Evolutionary conservation across 176 grass and related monocot genomes (phyloP).

Genomic region (Oryza australiensis): DNA sequence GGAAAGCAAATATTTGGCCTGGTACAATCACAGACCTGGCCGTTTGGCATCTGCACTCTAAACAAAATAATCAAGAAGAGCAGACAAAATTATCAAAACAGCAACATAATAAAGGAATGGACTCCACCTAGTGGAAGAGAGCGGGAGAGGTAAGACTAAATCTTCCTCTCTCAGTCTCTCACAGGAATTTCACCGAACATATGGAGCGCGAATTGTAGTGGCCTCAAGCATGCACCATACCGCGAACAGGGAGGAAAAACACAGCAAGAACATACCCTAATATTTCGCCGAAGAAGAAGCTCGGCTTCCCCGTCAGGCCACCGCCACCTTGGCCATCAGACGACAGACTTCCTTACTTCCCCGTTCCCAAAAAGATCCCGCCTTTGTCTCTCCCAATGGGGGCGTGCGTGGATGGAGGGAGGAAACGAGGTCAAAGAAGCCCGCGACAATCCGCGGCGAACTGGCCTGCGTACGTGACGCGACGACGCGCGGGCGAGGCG

Average conservation of each 20-base stretch:
- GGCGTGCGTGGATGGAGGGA: background rate
- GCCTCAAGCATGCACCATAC: background rate
- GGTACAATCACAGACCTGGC: background rate
- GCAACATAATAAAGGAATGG: background rate
- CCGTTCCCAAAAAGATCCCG: background rate
- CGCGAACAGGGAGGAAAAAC: background rate
- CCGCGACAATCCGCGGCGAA: slow-evolving; percentile 25
- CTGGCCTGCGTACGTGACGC: background rate
- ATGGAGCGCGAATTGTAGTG: background rate
- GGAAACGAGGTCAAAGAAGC: slow-evolving; percentile 8
- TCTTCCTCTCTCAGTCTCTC: background rate
- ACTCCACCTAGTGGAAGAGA: background rate
- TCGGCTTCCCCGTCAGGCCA: background rate
- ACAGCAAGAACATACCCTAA: background rate
- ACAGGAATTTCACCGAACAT: slow-evolving; percentile 13
- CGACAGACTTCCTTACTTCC: background rate
- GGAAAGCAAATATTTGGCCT: background rate
- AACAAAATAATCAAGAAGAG: background rate
- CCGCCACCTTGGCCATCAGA: background rate
- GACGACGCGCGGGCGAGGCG: slow-evolving; percentile 4
- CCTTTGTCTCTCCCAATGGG: slow-evolving; percentile 9
- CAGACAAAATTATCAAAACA: background rate
- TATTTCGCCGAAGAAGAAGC: background rate
- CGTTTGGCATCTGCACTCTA: background rate
- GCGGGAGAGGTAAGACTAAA: background rate